Percentiles rank a stretch among this genome's conserved stretches.
Conservation (phyloP, 306 rosid genomes). For the Vachellia collinsii region DNA sequence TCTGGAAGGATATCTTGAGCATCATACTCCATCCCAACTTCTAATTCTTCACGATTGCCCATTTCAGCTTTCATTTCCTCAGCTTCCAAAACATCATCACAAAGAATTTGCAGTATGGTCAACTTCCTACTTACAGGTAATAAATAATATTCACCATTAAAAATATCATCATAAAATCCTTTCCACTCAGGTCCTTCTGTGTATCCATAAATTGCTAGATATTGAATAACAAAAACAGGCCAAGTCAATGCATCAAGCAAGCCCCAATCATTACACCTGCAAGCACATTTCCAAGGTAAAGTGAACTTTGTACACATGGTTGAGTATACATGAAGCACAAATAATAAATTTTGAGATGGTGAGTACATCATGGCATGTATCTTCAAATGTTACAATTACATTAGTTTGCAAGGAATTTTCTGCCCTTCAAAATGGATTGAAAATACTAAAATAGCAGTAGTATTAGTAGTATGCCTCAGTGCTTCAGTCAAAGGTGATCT, state of each 20-base stretch:
- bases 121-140: constrained; percentile 75
- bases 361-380: background rate
- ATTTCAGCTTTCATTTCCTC: constrained; percentile 79
- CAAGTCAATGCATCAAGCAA: constrained; percentile 88
- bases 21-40: constrained; percentile 75
- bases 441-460: background rate
- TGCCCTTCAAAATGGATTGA: background rate
- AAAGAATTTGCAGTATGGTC: constrained; percentile 73
- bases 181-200: constrained; percentile 67
- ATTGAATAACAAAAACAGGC: constrained; percentile 77
- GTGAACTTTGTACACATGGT: background rate
- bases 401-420: background rate
- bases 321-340: constrained; percentile 5
- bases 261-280: constrained; percentile 85
- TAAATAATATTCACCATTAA: constrained; percentile 68
- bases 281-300: constrained; percentile 24
- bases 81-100: constrained; percentile 75
- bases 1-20: constrained; percentile 58
- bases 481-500: background rate
- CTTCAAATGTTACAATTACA: background rate
- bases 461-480: background rate
- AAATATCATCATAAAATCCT: constrained; percentile 68
- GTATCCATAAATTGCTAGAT: constrained; percentile 70
- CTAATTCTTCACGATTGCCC: constrained; percentile 73
- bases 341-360: background rate